Evolutionary conservation across 305 asterid genomes (phyloP).

Genomic region (Rubia tinctorum): DNA sequence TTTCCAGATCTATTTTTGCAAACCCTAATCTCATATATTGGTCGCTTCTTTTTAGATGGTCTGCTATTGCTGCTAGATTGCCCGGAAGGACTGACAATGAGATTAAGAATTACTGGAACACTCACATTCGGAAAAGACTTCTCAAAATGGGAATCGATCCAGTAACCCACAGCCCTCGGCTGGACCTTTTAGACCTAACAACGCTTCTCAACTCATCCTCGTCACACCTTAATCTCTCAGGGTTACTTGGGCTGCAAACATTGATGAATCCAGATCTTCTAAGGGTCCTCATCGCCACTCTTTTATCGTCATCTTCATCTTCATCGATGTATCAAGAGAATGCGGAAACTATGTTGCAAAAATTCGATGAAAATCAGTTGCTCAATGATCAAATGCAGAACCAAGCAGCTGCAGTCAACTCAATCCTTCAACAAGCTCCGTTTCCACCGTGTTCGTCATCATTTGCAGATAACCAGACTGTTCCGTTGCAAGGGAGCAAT

Average conservation of each 20-base stretch:
- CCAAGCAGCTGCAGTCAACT: slow-evolving; percentile 18
- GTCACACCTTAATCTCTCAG: slow-evolving; percentile 39
- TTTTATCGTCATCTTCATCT: slow-evolving; percentile 28
- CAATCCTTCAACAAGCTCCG: slow-evolving; percentile 36
- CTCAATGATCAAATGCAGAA: slow-evolving; percentile 33
- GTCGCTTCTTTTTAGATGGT: slow-evolving; percentile 43
- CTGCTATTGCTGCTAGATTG: slow-evolving; percentile 65
- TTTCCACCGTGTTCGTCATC: slow-evolving; percentile 21
- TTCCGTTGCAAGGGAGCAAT: slow-evolving; percentile 17
- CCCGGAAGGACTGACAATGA: slow-evolving; percentile 78
- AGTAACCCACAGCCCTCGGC: slow-evolving; percentile 63
- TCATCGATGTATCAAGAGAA: slow-evolving; percentile 25
- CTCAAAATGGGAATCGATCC: slow-evolving; percentile 70
- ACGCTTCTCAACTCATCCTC: slow-evolving; percentile 39
- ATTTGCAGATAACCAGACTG: slow-evolving; percentile 10
- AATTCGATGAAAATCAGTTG: slow-evolving; percentile 39
- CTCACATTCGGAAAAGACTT: slow-evolving; percentile 65
- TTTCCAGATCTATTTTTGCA: background rate
- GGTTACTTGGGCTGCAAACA: slow-evolving; percentile 52
- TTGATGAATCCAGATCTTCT: slow-evolving; percentile 55
- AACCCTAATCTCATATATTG: background rate
- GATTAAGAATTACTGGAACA: slow-evolving; percentile 80
- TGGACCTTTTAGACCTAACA: slow-evolving; percentile 50
- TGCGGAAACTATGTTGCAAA: slow-evolving; percentile 34
- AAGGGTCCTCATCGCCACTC: slow-evolving; percentile 32